phyloP scores from a whole-genome alignment of 2,329 filamentous ascomycete genomes.

The Lojkania enalia region DNA sequence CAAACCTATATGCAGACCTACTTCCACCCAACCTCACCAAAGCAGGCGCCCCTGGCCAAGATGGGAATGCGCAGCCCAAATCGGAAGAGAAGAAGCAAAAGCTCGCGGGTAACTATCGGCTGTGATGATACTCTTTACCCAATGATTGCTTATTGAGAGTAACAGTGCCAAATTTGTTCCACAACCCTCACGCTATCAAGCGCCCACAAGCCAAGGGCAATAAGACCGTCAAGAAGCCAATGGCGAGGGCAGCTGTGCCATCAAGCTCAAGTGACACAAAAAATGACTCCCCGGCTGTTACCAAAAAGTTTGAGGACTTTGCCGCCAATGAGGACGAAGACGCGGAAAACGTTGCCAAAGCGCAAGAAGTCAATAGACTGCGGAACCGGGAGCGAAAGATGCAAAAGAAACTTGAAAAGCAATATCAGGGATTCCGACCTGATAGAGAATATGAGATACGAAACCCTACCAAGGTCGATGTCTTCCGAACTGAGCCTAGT shows the following conservation, averaged over 20 bases:
- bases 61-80: not conserved
- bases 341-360: not conserved
- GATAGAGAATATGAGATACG: not conserved
- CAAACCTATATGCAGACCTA: not conserved
- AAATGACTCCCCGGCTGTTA: not conserved
- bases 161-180: not conserved
- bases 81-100: slow-evolving; percentile 1
- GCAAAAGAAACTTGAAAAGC: not conserved
- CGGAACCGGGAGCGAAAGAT: not conserved
- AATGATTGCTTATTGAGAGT: not conserved
- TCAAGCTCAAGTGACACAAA: not conserved
- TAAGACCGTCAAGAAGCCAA: not conserved
- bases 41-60: not conserved
- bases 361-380: not conserved
- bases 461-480: not conserved
- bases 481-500: not conserved
- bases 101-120: not conserved
- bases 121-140: not conserved
- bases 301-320: not conserved
- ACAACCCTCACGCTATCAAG: not conserved
- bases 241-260: not conserved
- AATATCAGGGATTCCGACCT: not conserved
- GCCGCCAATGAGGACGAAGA: not conserved
- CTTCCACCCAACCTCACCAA: not conserved
- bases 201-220: not conserved